Conservation (phyloP, 179 eudicot species). For the Actinidia chinensis region DNA sequence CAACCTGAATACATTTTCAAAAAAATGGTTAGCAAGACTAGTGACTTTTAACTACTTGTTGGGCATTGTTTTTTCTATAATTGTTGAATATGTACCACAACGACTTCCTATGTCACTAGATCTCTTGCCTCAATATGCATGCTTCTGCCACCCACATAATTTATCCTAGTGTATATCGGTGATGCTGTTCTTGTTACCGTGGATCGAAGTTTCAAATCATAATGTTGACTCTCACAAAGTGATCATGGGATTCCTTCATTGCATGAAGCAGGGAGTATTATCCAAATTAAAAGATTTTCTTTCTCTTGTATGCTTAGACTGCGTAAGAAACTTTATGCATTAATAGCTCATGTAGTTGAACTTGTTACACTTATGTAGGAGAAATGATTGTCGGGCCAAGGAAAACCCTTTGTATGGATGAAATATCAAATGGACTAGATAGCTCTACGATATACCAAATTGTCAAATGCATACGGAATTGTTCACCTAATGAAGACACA, state of each 20-base stretch:
- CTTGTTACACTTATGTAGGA: constrained; percentile 39
- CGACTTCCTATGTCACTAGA: no score
- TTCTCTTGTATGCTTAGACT: background rate
- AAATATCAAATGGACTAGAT: constrained; percentile 93
- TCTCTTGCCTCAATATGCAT: background rate
- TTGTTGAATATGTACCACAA: background rate
- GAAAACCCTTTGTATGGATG: constrained; percentile 95
- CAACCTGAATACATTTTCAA: background rate
- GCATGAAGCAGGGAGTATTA: background rate
- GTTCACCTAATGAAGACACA: constrained; percentile 78
- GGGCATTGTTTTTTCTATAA: background rate
- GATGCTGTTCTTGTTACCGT: background rate
- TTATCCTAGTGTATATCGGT: background rate
- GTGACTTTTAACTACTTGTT: background rate
- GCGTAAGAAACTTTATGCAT: background rate
- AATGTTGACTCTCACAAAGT: background rate
- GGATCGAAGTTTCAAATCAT: background rate
- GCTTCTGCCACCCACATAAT: background rate
- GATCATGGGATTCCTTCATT: background rate
- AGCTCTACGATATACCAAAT: constrained; percentile 95
- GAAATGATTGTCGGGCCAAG: constrained; percentile 95
- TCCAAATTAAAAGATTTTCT: background rate
- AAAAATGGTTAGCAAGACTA: background rate
- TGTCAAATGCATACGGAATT: constrained; percentile 69
- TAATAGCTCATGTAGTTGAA: background rate